A percentile compares a stretch with the other conserved stretches of the same genome.
These are phyloP conservation scores for Casuarina glauca DNA, from an alignment of 306 rosid species.

Conservation along the genomic window DNA sequence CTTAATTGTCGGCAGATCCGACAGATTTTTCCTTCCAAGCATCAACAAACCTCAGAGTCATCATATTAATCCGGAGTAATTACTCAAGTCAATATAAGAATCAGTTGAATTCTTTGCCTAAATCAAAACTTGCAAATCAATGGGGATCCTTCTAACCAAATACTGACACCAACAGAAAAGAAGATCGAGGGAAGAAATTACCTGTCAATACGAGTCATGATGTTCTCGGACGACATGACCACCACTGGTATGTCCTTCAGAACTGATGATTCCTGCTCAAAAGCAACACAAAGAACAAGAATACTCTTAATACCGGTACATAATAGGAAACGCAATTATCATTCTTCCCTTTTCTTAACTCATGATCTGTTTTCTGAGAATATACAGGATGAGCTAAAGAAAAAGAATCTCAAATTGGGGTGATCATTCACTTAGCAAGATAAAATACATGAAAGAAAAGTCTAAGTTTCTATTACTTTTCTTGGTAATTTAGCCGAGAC, in stretches of 20 bases:
- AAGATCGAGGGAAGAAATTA: constrained; percentile 30
- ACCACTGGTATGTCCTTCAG: constrained; percentile 92
- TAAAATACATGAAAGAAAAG: neutral
- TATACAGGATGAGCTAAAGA: neutral
- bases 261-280: constrained; percentile 76
- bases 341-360: neutral
- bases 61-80: constrained; percentile 4
- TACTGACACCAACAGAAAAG: neutral
- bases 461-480: neutral
- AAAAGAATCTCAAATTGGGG: no score
- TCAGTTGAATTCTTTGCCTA: constrained; percentile 7
- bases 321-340: neutral
- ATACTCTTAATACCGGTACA: neutral
- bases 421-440: neutral
- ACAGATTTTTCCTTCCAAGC: neutral
- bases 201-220: constrained; percentile 88
- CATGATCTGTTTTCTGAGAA: neutral
- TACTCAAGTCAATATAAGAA: neutral
- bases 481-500: neutral
- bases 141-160: neutral
- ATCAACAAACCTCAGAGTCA: neutral
- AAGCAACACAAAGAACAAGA: neutral
- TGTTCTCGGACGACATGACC: constrained; percentile 92
- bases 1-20: neutral
- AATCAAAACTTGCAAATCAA: neutral